phyloP scores from a whole-genome alignment of 768 basidiomycete species.

The Phaffia australis region DNA sequence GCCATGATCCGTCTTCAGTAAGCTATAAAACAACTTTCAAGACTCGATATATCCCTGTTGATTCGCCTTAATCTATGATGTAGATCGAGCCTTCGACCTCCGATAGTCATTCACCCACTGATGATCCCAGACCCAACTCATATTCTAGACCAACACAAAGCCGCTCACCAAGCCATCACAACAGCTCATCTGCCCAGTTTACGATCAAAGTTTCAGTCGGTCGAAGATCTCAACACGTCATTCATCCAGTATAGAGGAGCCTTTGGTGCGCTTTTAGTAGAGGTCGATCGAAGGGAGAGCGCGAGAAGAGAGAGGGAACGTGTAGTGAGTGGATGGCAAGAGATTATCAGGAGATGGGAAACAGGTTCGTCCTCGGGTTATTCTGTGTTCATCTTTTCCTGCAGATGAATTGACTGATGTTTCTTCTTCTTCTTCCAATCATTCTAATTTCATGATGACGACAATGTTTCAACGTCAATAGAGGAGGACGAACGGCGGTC shows the following conservation, averaged over 20 bases:
- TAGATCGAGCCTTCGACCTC: background rate
- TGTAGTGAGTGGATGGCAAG: too few species aligned
- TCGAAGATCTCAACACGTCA: background rate
- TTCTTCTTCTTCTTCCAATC: too few species aligned
- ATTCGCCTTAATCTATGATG: background rate
- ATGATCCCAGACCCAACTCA: background rate
- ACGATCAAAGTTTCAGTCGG: background rate
- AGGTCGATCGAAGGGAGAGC: background rate
- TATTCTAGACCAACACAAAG: background rate
- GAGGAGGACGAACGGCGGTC: background rate
- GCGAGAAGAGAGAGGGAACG: too few species aligned
- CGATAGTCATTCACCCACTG: too few species aligned
- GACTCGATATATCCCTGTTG: background rate
- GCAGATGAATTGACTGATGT: too few species aligned
- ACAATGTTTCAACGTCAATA: background rate
- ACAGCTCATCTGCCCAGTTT: conserved; percentile 1
- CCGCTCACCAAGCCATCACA: background rate
- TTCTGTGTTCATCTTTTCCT: too few species aligned
- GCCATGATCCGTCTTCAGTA: conserved; percentile 1
- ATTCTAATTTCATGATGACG: background rate
- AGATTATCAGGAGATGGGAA: too few species aligned
- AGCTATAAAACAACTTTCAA: background rate
- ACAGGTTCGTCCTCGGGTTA: too few species aligned
- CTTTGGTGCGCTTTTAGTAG: background rate
- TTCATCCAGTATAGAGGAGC: background rate